Base-by-base conservation (phyloP, 441 rosid genomes). In the Adansonia grandidieri region DNA sequence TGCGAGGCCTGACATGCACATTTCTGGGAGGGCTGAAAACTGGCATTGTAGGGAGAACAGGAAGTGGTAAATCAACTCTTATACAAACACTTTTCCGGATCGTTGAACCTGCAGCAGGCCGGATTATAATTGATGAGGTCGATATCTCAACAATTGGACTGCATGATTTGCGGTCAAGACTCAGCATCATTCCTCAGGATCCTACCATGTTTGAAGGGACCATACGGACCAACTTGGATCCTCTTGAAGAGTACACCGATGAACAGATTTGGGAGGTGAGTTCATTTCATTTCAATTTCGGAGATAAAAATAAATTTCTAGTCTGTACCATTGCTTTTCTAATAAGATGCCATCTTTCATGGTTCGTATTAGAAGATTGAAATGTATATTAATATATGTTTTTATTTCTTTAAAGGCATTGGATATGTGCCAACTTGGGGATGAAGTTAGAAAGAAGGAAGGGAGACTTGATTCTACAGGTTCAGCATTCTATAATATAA, bases 181-280 rank as follows among this genome's bases (percentile, higher is more conserved):
- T 95, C 17, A 92, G 98, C 82, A 1, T 95, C 68, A 93, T 93
- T 76, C 98, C 98, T 5, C 98, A 93, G 82, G 99, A 95, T 79
- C 98, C 98, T 62, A 90, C 94, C 78, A 90, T 93, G 97, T 95
- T 95, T 76, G 98, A 93, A 84, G 99, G 99, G 37, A 92, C 98
- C 2, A 84, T 93, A n/a, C 71, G 98, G 78, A 91, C 89, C 80
- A 95, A 95, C 83, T 84, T 95, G 51, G 99, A 95, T 79, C 97
- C 99, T 13, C 93, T 93, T 57, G 91, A 89, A 80, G 95, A 93
- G 77, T 90, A 90, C 86, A 84, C 86, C 0, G 99, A 96, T 64
- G 89, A 87, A 50, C 88, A 90, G 67, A 91, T 95, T 62, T 93
- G 99, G 99, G 97, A 90, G 98, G 98, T 92, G 20, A 0, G 86